Conservation (phyloP, 2,329 filamentous ascomycete genomes). For the Pseudocercospora eumusae region DNA sequence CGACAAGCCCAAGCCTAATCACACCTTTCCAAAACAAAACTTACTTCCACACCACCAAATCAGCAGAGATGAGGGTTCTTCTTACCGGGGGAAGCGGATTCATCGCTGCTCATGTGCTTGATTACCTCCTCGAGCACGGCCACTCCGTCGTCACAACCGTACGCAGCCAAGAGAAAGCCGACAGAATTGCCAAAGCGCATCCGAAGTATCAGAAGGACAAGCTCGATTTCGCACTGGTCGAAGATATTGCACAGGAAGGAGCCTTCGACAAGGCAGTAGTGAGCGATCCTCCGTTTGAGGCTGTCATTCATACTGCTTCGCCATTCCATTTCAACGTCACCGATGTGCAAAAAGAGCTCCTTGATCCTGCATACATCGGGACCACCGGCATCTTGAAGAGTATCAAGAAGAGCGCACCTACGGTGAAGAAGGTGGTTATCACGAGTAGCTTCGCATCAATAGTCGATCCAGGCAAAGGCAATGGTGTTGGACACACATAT, state of each 20-base stretch:
- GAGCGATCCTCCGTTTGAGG: slow-evolving; percentile 67
- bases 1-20: not conserved
- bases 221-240: slow-evolving; percentile 66
- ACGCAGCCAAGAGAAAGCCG: slow-evolving; percentile 61
- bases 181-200: slow-evolving; percentile 60
- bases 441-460: slow-evolving; percentile 70
- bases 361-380: slow-evolving; percentile 64
- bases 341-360: slow-evolving; percentile 64
- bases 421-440: slow-evolving; percentile 71
- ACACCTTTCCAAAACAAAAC: not conserved
- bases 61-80: slow-evolving; percentile 33
- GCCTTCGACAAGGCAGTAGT: slow-evolving; percentile 66
- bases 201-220: slow-evolving; percentile 55
- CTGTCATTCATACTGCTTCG: slow-evolving; percentile 72
- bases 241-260: slow-evolving; percentile 68
- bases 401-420: slow-evolving; percentile 62
- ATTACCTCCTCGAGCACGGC: slow-evolving; percentile 57
- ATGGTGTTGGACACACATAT: slow-evolving; percentile 52
- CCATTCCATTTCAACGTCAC: slow-evolving; percentile 76
- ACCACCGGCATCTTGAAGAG: slow-evolving; percentile 64
- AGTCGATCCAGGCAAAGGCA: slow-evolving; percentile 57
- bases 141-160: slow-evolving; percentile 66
- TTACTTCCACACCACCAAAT: slow-evolving; percentile 11
- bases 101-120: slow-evolving; percentile 66
- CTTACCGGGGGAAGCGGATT: slow-evolving; percentile 60